Base-by-base conservation (phyloP, 2,329 filamentous ascomycete species). In the Paraphaeosphaeria minitans region DNA sequence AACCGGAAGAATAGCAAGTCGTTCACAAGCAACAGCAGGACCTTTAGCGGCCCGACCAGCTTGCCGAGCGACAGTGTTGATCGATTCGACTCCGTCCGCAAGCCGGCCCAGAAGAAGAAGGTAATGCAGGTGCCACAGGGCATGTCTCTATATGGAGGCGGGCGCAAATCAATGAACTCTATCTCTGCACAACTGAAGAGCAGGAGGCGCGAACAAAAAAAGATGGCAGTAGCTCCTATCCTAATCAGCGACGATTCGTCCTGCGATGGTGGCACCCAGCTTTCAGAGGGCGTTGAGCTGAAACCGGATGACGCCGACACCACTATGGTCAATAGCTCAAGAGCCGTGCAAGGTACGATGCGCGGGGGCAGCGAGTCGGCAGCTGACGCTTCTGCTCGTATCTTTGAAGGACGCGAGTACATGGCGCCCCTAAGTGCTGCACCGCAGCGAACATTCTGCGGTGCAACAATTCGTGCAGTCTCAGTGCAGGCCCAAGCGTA, bases 1-100 rank as follows among this genome's bases (percentile, higher is more conserved):
- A 51, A 51, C 53, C 31, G 53, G 50, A 21, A 53, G 53, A 7
- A 47, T 55, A 16, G 61, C 41, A 56, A 53, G 58, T 14, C 45
- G 49, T 19, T 33, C 41, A 22, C 60, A 45, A 52, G 19, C 43
- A 19, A 52, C 58, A 16, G 55, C 52, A 14, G 24, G 33, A 57
- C 39, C 8, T 69, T 62, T 47, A 47, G 55, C 35, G 66, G 66
- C 2, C 68, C 66, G 10, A 53, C 65, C 10, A 68, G 64, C 21
- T 61, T 68, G 33, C 63, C 65, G 4, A 41, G 55, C 14, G 59
- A 66, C 2, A 60, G 66, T 8, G 46, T 55, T 37, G 61, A 63
- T 37, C 29, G 27, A 1, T 43, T 43, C 12, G 22, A 27, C 12
- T 33, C 39, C 14, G 10, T 41, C n/a, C 27, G 46, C 9, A 21